These are phyloP conservation scores for Cercospora berteroae DNA, from an alignment of 2,329 filamentous ascomycete genomes.

Conservation along the genomic window DNA sequence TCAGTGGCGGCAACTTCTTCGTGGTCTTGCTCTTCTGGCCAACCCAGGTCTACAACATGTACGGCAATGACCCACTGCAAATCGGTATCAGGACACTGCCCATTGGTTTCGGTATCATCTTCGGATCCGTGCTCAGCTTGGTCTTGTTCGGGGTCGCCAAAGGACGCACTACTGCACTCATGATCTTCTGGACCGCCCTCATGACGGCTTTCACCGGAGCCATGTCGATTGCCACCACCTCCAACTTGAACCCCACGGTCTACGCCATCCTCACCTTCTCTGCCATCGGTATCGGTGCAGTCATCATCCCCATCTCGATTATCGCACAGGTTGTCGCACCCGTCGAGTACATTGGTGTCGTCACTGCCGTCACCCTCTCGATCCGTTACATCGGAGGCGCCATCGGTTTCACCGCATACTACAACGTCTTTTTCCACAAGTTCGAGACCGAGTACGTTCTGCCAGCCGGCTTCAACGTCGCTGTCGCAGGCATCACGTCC, in stretches of 20 bases:
- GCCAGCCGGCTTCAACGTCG: conserved; percentile 21
- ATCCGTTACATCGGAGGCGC: conserved; percentile 67
- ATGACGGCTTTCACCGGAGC: conserved; percentile 60
- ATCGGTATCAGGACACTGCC: conserved; percentile 66
- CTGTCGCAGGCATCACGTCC: conserved; percentile 19
- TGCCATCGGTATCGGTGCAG: conserved; percentile 64
- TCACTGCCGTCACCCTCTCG: conserved; percentile 65
- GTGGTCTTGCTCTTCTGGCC: conserved; percentile 58
- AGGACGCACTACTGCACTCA: conserved; percentile 59
- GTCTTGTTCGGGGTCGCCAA: conserved; percentile 57
- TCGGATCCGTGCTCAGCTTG: conserved; percentile 60
- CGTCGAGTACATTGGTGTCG: conserved; percentile 66
- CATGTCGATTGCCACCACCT: conserved; percentile 28
- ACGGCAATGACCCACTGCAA: conserved; percentile 58
- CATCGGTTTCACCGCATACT: conserved; percentile 51
- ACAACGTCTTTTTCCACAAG: conserved; percentile 54
- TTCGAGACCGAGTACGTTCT: conserved; percentile 22
- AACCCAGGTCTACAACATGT: conserved; percentile 63
- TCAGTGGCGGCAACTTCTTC: conserved; percentile 43
- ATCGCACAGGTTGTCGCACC: conserved; percentile 67
- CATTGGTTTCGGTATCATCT: conserved; percentile 62
- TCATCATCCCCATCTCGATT: conserved; percentile 65
- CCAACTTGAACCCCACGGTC: conserved; percentile 29
- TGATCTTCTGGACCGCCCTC: conserved; percentile 58
- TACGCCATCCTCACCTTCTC: conserved; percentile 57